Conservation (phyloP, 352 stramenopile genomes). For the Globisporangium abappressorium region DNA sequence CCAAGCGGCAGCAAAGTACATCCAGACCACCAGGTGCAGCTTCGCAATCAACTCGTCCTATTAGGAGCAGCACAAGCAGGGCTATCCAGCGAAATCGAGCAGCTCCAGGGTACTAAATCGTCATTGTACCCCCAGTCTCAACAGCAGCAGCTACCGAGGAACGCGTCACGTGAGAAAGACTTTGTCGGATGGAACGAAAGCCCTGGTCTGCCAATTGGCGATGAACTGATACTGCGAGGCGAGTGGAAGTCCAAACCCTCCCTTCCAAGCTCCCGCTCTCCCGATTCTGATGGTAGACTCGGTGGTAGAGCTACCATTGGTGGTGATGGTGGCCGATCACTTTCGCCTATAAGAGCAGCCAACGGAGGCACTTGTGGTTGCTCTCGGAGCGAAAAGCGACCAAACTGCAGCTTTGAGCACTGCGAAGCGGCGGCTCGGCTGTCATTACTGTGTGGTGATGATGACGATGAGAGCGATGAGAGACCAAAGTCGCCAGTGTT, state of each 20-base stretch:
- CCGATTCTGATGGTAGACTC: neutral
- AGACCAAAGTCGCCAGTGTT: constrained; percentile 10
- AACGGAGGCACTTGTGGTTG: neutral
- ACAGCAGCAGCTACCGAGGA: neutral
- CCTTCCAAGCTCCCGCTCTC: neutral
- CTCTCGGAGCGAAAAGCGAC: constrained; percentile 13
- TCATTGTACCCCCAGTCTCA: neutral
- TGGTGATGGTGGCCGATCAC: neutral
- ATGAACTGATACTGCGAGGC: neutral
- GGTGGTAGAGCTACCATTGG: neutral
- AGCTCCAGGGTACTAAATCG: neutral
- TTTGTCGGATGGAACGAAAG: neutral
- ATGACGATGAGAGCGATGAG: neutral
- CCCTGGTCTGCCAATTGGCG: too few relatives aligned
- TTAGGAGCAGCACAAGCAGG: neutral
- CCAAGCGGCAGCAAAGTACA: neutral
- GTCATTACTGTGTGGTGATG: neutral
- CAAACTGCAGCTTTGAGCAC: constrained; percentile 2
- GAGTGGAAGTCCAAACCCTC: neutral
- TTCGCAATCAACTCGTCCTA: neutral
- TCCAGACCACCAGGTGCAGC: neutral
- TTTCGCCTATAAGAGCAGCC: neutral
- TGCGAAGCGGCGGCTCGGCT: constrained; percentile 10
- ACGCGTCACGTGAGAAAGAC: constrained; percentile 1
- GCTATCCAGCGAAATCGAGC: neutral